Conservation (phyloP, 225 moss, liverwort and hornwort species). For the Physcomitrellopsis africana region DNA sequence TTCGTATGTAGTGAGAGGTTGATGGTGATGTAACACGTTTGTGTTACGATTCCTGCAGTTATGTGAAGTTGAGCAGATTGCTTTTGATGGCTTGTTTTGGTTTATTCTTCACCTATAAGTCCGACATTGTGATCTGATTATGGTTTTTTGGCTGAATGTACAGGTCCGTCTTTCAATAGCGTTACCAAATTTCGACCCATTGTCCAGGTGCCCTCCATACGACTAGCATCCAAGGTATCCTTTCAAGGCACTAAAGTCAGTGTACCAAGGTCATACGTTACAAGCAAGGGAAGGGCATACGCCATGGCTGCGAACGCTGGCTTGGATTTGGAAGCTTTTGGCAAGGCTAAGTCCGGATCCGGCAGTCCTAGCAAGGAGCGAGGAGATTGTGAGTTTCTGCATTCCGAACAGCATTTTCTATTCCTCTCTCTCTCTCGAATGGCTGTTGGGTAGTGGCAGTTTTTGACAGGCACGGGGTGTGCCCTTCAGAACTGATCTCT, state of each 20-base stretch:
- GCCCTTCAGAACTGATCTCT: background rate
- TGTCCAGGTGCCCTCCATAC: conserved; percentile 21
- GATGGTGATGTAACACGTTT: background rate
- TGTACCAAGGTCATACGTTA: background rate
- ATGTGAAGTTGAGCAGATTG: background rate
- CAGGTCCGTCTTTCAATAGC: conserved; percentile 28
- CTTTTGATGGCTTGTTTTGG: background rate
- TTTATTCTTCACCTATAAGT: background rate
- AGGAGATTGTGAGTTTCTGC: conserved; percentile 69
- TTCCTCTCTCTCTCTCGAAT: background rate
- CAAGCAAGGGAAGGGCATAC: conserved; percentile 17
- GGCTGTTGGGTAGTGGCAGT: background rate
- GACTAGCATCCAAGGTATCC: conserved; percentile 24
- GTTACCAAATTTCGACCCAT: conserved; percentile 24
- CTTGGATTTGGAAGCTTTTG: conserved; percentile 76
- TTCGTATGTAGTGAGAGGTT: background rate
- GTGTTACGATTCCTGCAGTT: background rate
- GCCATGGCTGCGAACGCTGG: conserved; percentile 40
- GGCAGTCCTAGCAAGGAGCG: conserved; percentile 81
- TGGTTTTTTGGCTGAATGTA: background rate
- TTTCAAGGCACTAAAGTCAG: conserved; percentile 21
- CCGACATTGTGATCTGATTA: background rate
- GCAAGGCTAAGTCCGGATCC: conserved; percentile 80
- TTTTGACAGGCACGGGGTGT: background rate
- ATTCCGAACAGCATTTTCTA: background rate